Evolutionary conservation across 2,329 filamentous ascomycete species (phyloP), one percentile per base, ranked within the genome.

Genomic region (Aspergillus bombycis): DNA sequence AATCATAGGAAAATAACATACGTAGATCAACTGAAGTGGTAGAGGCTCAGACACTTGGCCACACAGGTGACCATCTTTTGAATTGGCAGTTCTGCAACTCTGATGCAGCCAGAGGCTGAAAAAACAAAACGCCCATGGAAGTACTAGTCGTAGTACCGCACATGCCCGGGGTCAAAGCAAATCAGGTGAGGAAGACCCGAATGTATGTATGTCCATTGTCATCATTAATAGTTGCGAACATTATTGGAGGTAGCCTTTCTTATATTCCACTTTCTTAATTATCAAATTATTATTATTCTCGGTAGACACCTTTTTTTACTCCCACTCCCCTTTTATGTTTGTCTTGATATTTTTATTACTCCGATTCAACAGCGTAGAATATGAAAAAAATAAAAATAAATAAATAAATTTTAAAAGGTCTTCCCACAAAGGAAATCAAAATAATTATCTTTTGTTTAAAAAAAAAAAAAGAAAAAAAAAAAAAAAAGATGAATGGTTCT

Each of bases 51-150:
- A 64, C 60, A 64, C 60, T 50, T 58, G 54, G 60, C 54, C 53
- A 59, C 53, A 48, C 34, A 57, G 41, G 58, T 57, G 36, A 58
- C 43, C 32, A 34, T 53, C 28, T 55, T 43, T 55, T 55, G 30
- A 38, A 55, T 46, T 54, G 61, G 36, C 46, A 34, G 46, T 65
- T 62, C 64, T 66, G 63, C 64, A 67, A 64, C 59, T 64, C 53
- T 32, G 57, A 65, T 57, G 63, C 59, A 62, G 57, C 23, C 60
- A 64, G 65, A 63, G 63, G 63, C 64, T 66, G 61, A 66, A 59
- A 61, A 62, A 55, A 45, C 62, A 53, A 56, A 55, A 56, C 34
- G 52, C 34, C 61, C 58, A 50, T 57, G 56, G 53, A 50, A 26
- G 26, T 26, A 26, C 26, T 26, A 26, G 26, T 4, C 36, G 21